Evolutionary conservation across 176 grass and related monocot species (phyloP).

Genomic region (Avena eriantha): DNA sequence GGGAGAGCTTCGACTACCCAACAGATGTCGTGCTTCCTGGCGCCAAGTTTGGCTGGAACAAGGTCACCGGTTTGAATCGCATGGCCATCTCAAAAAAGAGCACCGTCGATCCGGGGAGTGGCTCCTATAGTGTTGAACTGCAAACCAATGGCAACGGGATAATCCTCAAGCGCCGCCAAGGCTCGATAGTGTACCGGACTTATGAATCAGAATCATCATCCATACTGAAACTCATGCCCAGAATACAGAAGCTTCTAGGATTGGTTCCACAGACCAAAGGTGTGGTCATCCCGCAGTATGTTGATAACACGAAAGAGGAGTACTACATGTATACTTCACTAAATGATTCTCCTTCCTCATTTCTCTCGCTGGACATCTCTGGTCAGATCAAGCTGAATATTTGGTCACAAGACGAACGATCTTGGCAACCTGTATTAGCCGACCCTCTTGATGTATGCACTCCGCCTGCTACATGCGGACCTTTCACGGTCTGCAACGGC

Average conservation of each 20-base stretch:
- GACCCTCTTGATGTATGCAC: constrained; percentile 43
- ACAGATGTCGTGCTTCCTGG: constrained; percentile 44
- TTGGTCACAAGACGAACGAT: constrained; percentile 22
- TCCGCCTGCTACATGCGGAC: constrained; percentile 13
- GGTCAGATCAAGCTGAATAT: constrained; percentile 44
- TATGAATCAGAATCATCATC: neutral
- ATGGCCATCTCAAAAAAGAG: constrained; percentile 41
- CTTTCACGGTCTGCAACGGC: neutral
- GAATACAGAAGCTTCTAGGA: constrained; percentile 22
- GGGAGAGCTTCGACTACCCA: constrained; percentile 66
- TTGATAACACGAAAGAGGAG: neutral
- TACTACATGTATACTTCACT: constrained; percentile 42
- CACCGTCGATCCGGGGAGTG: constrained; percentile 34
- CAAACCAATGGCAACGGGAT: constrained; percentile 22
- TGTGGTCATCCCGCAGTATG: neutral
- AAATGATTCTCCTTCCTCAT: neutral
- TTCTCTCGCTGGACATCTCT: constrained; percentile 28
- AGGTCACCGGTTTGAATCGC: constrained; percentile 42
- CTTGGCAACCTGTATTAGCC: constrained; percentile 38
- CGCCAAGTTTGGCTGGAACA: constrained; percentile 52
- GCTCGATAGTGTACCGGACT: constrained; percentile 6
- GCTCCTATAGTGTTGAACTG: constrained; percentile 37
- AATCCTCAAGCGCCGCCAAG: neutral
- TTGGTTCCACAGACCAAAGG: neutral
- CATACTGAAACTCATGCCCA: constrained; percentile 24